Evolutionary conservation across 192 early-diverging fungal genomes (phyloP), one percentile per base, ranked within the genome.

Genomic region (Rhizoclosmatium sp.): DNA sequence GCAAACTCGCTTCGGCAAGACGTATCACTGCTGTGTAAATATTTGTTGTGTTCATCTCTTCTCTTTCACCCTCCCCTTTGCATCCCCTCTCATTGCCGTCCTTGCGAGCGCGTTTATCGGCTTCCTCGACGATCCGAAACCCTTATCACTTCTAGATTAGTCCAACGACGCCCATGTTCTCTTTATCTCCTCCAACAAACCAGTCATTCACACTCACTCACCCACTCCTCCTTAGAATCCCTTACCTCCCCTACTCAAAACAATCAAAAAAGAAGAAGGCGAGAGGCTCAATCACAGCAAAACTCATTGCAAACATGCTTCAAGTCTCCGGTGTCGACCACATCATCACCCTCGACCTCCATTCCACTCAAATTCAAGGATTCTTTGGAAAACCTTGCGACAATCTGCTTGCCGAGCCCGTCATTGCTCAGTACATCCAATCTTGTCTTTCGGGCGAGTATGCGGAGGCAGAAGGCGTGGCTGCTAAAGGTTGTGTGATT

Each of bases 231-330:
- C 39, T 39, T 64, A 89, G 88, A 39, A 91, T 99, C 79, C 98
- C 98, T 71, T 99, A 96, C 82, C 95, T 96, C 78, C 98, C 98
- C 23, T 99, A 99, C 89, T 93, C 93, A 42, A 96, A 96, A 86
- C 98, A 99, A 85, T 92, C 91, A 85, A 99, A 99, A 89, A 98
- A 98, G 92, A 96, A 99, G 87, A 99, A 98, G 90, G 91, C 92
- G 51, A 93, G 98, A 85, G 95, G 93, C 7, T 93, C 97, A 47
- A 98, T 99, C 76, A 94, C 97, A 44, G 96, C 96, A 71, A 99
- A 99, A 84, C 84, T 99, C 65, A 91, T 97, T 56, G 96, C 97
- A 49, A 97, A 93, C 83, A 97, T 98, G 93, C 87, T 99, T 54
- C 92, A 90, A 0, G 95, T 96, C 59, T 90, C 96, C 10, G 98